A percentile compares a stretch with the other conserved stretches of the same genome.
Evolutionary conservation across 371 early-diverging fungal species (phyloP).

Genomic region (Mucor mucedo): DNA sequence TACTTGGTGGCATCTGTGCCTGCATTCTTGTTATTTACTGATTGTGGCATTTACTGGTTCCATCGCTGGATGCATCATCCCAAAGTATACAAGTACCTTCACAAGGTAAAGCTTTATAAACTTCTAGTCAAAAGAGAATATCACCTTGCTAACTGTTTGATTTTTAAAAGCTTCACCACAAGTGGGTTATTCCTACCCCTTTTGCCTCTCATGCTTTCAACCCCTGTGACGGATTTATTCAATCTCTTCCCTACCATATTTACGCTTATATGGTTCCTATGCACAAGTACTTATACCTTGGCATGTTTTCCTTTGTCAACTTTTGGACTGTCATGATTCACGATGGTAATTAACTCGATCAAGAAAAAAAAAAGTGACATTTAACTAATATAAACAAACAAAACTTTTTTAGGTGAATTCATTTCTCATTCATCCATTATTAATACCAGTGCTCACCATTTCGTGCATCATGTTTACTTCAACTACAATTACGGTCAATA

Average conservation of each 20-base stretch:
- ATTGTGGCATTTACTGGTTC: constrained; percentile 93
- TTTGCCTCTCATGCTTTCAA: constrained; percentile 97
- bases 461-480: constrained; percentile 95
- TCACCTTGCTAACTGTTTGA: background rate
- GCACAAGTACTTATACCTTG: constrained; percentile 86
- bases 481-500: constrained; percentile 99
- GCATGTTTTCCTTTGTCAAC: constrained; percentile 88
- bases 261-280: constrained; percentile 90
- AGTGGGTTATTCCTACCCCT: constrained; percentile 84
- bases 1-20: constrained; percentile 70
- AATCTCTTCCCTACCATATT: constrained; percentile 94
- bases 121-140: background rate
- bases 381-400: background rate
- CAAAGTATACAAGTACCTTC: constrained; percentile 81
- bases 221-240: constrained; percentile 90
- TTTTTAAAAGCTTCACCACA: constrained; percentile 53
- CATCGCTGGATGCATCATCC: constrained; percentile 92
- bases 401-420: constrained; percentile 57
- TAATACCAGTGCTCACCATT: constrained; percentile 94
- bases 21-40: constrained; percentile 89
- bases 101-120: constrained; percentile 52
- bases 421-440: constrained; percentile 61
- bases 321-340: constrained; percentile 97
- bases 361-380: background rate
- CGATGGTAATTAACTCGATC: constrained; percentile 69